Conservation (phyloP, 2,329 filamentous ascomycete genomes). For the Aspergillus niger region DNA sequence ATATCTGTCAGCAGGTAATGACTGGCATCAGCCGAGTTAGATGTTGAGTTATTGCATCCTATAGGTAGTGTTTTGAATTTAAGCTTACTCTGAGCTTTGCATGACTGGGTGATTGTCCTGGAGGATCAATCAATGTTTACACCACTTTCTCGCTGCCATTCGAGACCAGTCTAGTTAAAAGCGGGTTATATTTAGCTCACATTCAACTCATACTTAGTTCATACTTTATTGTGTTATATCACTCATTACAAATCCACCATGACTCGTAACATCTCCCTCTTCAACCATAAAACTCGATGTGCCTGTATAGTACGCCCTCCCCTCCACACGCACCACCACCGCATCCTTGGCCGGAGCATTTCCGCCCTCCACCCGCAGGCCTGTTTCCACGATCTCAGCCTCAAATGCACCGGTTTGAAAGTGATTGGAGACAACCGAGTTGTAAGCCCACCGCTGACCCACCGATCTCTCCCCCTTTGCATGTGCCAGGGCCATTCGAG, state of each 20-base stretch:
- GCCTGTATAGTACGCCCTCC: slow-evolving; percentile 37
- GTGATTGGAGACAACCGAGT: slow-evolving; percentile 40
- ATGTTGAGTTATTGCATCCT: no score
- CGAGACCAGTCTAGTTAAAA: no score
- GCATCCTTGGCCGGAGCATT: not conserved
- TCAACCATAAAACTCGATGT: slow-evolving; percentile 33
- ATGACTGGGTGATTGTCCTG: no score
- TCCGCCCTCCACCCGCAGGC: not conserved
- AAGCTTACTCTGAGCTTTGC: no score
- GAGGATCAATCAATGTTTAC: no score
- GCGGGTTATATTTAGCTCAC: not conserved
- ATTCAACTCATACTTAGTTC: not conserved
- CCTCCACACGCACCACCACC: slow-evolving; percentile 35
- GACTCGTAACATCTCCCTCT: slow-evolving; percentile 27
- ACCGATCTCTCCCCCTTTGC: slow-evolving; percentile 27
- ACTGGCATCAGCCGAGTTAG: no score
- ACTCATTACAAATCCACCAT: slow-evolving; percentile 25
- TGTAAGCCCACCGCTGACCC: slow-evolving; percentile 36
- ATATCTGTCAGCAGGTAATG: no score
- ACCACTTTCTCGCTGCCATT: no score
- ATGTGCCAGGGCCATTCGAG: slow-evolving; percentile 40
- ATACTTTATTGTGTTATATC: not conserved
- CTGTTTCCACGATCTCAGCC: slow-evolving; percentile 25
- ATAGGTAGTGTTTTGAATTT: no score
- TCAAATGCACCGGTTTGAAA: slow-evolving; percentile 28